Base-by-base conservation (phyloP, 108 stramenopile genomes). In the Stephanodiscus minutulus region DNA sequence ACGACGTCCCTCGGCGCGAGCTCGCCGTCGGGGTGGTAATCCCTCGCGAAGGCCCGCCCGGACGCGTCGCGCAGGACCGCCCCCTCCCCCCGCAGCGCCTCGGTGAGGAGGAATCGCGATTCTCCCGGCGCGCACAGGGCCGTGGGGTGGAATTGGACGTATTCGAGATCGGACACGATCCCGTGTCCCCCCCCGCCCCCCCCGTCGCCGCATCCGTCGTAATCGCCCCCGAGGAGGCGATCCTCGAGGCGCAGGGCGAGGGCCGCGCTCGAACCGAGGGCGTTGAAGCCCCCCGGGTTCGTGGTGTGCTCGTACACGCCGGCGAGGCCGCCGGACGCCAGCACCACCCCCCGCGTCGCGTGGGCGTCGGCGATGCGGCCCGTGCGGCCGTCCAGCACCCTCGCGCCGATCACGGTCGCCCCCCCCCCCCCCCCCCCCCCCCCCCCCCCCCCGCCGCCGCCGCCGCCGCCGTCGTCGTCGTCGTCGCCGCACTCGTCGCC, bases 101-200 rank as follows among this genome's bases (percentile, higher is more conserved):
- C 97, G 6, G 94, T 93, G 59, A 98, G 70, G n/a, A 98, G 81
- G 67, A 96, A 98, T 22, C 95, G 83, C 10, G 89, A 72, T 65
- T 94, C 91, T 50, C 90, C 86, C 28, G 94, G 94, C 22, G 96
- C 66, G 79, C 75, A 85, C 24, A 98, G 71, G 0, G 97, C 86
- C 0, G 97, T 98, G 39, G 97, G 97, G 71, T 98, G 97, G 71
- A 98, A 98, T 79, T 98, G 97, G 0, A 98, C 96, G 72, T 96
- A 98, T 69, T 98, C 96, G 88, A 96, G 81, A 57, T 96, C 94
- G 12, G 87, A 82, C 11, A 58, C 71, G 5, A 91, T 68, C 15
- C 70, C 64, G 24, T 47, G 25, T 5, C 49, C 17, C 52, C 29
- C 36, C 15, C 25, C 58, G 1, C 33, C 11, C 31, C 35, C n/a